Evolutionary conservation across 2,329 filamentous ascomycete genomes (phyloP).

Genomic region (Neonectria hederae): DNA sequence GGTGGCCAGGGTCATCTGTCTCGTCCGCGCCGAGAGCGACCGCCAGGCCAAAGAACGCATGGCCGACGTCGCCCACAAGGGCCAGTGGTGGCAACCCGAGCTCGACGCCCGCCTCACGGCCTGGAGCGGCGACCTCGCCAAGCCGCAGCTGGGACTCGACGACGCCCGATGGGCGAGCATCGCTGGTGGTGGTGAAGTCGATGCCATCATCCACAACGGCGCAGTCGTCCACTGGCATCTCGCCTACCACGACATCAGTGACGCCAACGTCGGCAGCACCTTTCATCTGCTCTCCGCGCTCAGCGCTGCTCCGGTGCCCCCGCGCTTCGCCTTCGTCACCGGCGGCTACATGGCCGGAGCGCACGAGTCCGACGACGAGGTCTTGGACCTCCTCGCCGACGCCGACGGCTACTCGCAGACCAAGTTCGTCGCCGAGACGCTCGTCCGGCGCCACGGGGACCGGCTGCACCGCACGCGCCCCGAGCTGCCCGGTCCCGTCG

Average conservation of each 20-base stretch:
- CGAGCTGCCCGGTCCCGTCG: neutral
- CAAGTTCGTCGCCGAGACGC: conserved; percentile 23
- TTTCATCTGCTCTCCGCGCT: conserved; percentile 16
- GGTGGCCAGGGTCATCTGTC: neutral
- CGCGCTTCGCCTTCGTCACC: conserved; percentile 13
- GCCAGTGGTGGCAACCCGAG: conserved; percentile 15
- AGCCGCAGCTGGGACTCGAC: conserved; percentile 4
- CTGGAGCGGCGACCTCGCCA: conserved; percentile 17
- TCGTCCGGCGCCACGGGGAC: conserved; percentile 18
- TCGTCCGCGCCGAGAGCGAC: conserved; percentile 15
- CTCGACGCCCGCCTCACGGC: conserved; percentile 13
- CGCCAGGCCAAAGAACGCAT: conserved; percentile 11
- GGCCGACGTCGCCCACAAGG: conserved; percentile 10
- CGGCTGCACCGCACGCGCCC: conserved; percentile 8
- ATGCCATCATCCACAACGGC: conserved; percentile 12
- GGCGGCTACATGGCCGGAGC: conserved; percentile 12
- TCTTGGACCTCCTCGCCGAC: conserved; percentile 8
- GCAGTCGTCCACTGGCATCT: conserved; percentile 15
- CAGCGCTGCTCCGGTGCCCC: conserved; percentile 3
- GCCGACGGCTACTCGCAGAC: conserved; percentile 24
- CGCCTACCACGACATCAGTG: conserved; percentile 11
- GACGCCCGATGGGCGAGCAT: neutral
- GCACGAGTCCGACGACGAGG: conserved; percentile 1
- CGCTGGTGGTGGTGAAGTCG: neutral
- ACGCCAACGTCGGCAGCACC: conserved; percentile 23